A percentile compares a stretch with the other conserved stretches of the same genome.
phyloP scores from a whole-genome alignment of 139 green algal genomes.

The Volvox reticuliferus region DNA sequence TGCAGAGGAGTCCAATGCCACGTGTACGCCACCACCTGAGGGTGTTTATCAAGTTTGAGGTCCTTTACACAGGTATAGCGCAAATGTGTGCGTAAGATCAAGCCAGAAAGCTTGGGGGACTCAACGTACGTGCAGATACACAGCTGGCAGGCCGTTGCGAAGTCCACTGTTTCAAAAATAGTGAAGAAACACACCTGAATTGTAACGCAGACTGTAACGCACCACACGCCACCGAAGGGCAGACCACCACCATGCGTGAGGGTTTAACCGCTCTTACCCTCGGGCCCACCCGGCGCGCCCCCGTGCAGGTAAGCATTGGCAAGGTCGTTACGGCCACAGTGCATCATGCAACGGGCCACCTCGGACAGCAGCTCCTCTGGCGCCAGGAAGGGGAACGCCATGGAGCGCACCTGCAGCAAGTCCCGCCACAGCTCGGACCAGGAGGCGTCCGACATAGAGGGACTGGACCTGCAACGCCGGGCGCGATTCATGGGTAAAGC shows the following conservation, averaged over 20 bases:
- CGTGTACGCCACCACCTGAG: neutral
- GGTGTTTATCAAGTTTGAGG: no score
- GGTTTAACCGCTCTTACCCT: neutral
- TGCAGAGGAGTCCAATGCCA: neutral
- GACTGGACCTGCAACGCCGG: neutral
- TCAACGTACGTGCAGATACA: no score
- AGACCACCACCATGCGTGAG: neutral
- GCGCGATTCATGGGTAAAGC: neutral
- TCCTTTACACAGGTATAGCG: no score
- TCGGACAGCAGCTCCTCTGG: constrained; percentile 23
- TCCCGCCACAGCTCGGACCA: constrained; percentile 27
- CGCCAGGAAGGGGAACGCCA: constrained; percentile 26
- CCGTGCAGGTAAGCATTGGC: constrained; percentile 24
- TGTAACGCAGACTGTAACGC: no score
- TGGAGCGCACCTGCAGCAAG: neutral
- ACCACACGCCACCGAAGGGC: no score
- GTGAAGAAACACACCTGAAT: no score
- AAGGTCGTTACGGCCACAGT: constrained; percentile 38
- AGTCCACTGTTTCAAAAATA: no score
- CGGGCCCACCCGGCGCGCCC: neutral
- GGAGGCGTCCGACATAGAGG: neutral
- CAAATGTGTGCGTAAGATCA: no score
- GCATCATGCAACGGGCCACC: constrained; percentile 27
- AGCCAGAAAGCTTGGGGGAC: no score
- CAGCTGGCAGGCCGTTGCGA: no score